Conservation (phyloP, 2,329 filamentous ascomycete genomes). For the Allantophomopsis lycopodina region DNA sequence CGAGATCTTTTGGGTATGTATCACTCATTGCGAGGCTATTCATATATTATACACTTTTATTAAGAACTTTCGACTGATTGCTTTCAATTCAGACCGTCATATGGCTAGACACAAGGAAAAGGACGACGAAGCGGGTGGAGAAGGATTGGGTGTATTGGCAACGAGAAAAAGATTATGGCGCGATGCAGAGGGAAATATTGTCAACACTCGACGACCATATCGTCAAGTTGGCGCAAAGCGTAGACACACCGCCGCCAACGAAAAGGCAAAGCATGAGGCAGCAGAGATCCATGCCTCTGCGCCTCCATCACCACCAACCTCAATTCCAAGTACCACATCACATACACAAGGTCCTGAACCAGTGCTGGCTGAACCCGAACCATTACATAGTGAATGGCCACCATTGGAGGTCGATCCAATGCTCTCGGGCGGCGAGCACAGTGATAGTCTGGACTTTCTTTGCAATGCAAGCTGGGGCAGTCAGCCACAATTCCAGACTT, state of each 20-base stretch:
- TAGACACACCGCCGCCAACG: neutral
- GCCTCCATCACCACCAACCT: slow-evolving; percentile 1
- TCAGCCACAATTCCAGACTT: slow-evolving; percentile 15
- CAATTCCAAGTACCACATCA: neutral
- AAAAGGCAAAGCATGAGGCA: neutral
- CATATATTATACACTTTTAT: too few species aligned
- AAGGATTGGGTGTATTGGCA: slow-evolving; percentile 28
- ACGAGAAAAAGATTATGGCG: slow-evolving; percentile 35
- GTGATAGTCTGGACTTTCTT: slow-evolving; percentile 9
- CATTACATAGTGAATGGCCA: neutral
- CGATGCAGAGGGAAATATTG: slow-evolving; percentile 28
- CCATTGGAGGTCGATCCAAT: slow-evolving; percentile 5
- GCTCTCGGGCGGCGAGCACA: neutral
- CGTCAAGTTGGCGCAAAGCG: neutral
- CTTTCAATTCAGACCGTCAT: slow-evolving; percentile 29
- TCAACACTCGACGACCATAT: slow-evolving; percentile 24
- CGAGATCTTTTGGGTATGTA: slow-evolving; percentile 38
- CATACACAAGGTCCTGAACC: neutral
- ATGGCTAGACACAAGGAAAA: slow-evolving; percentile 31
- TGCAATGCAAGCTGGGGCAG: slow-evolving; percentile 12
- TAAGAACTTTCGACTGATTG: neutral
- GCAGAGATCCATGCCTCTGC: neutral
- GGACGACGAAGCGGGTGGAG: slow-evolving; percentile 32
- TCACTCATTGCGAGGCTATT: neutral
- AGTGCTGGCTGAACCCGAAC: neutral